Conservation (phyloP, 352 stramenopile genomes). For the Phytophthora cactorum region DNA sequence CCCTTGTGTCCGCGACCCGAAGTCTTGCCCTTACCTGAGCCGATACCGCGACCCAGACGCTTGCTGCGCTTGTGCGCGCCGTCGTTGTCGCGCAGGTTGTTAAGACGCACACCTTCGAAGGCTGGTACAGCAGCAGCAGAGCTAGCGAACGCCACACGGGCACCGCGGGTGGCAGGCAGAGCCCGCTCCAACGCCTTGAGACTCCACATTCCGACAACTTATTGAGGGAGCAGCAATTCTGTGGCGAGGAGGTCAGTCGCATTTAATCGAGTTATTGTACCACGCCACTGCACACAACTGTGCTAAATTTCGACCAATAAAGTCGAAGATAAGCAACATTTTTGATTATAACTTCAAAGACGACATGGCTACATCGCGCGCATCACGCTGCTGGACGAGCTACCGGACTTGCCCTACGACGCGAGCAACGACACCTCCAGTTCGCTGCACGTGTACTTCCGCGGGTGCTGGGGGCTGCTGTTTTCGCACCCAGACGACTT, state of each 20-base stretch:
- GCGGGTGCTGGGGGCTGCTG: conserved; percentile 66
- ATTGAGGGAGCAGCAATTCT: conserved; percentile 10
- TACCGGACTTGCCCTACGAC: conserved; percentile 67
- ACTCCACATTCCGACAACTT: conserved; percentile 47
- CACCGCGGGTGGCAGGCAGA: conserved; percentile 40
- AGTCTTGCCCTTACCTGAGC: conserved; percentile 95
- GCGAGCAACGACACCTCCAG: conserved; percentile 59
- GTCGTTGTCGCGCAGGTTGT: conserved; percentile 88
- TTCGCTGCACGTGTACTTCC: conserved; percentile 71
- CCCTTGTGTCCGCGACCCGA: conserved; percentile 97
- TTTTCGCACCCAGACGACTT: conserved; percentile 93
- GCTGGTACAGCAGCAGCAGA: conserved; percentile 46
- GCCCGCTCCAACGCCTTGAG: conserved; percentile 64
- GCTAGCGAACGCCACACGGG: conserved; percentile 48
- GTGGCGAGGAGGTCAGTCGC: conserved; percentile 23
- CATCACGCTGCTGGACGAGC: conserved; percentile 60
- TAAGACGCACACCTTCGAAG: conserved; percentile 73
- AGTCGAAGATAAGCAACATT: too few species aligned
- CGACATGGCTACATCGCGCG: conserved; percentile 13
- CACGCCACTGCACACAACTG: conserved; percentile 8
- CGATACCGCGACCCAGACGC: conserved; percentile 92
- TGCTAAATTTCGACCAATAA: conserved; percentile 6
- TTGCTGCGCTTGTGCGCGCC: conserved; percentile 90
- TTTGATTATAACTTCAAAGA: too few species aligned
- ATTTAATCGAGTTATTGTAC: conserved; percentile 9